Base-by-base conservation (phyloP, 2,329 filamentous ascomycete species). In the Colletotrichum tropicale region DNA sequence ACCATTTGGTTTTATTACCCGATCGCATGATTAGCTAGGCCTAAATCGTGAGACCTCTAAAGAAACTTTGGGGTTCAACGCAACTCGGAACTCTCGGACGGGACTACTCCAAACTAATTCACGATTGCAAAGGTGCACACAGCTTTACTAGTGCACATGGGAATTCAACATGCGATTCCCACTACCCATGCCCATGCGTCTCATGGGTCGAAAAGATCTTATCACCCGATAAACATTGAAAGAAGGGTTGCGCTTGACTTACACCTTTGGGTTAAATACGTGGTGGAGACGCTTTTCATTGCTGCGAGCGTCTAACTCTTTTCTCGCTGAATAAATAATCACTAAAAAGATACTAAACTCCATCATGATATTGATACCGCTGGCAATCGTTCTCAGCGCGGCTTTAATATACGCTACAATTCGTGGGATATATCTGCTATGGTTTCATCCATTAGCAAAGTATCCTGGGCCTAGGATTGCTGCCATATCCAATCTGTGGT, bases 271-370 rank as follows among this genome's bases (percentile, higher is more conserved):
- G 8, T 52, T 21, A 52, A 52, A 52, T 52, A 52, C 43, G 4
- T 13, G n/a, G 6, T 8, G 43, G 10, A 2, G 2, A 52, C 43
- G 10, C 43, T 52, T 8, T 7, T 18, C 6, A 0, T 7, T 21
- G 8, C 3, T 21, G 1, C n/a, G 6, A 5, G 2, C 10, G 4
- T 2, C n/a, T 13, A 2, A 8, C 0, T 21, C 1, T 48, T 5
- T 7, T 2, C 2, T 21, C 1, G 4, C 4, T 7, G 2, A 8
- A 13, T 1, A 4, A 8, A 21, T 21, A 5, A 52, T 52, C 8
- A 0, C 43, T 52, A 13, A 6, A 13, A 38, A 18, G 34, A 38
- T 5, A 8, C 4, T 38, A 21, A 13, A 13, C 12, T 21, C 43
- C 12, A 21, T 13, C 10, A 52, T 52, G 43, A 52, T 21, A 13